Conservation (phyloP, 345 rosid genomes). For the Syzygium aromaticum region DNA sequence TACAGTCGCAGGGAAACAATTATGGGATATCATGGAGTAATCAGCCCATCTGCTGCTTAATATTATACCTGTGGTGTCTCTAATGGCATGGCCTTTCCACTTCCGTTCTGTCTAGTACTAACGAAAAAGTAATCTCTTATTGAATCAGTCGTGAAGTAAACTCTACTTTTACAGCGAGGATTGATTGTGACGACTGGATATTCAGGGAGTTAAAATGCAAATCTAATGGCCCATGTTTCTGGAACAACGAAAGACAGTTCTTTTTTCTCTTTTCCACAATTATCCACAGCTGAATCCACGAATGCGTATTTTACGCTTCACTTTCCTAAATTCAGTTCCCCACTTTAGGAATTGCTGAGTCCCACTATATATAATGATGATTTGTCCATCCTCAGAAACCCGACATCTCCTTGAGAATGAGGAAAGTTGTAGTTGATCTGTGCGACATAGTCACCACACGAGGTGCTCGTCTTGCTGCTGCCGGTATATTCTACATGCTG, state of each 20-base stretch:
- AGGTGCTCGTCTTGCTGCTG: slow-evolving; percentile 33
- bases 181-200: not conserved
- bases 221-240: not conserved
- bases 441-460: slow-evolving; percentile 30
- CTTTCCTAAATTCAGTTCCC: not conserved
- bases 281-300: not conserved
- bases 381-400: slow-evolving; percentile 9
- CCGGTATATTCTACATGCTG: slow-evolving; percentile 30
- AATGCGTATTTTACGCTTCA: not conserved
- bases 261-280: not conserved
- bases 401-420: slow-evolving; percentile 14
- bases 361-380: not conserved
- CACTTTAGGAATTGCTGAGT: not conserved
- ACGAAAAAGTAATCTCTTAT: not conserved
- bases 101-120: not conserved
- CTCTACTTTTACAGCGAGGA: not conserved
- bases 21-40: slow-evolving; percentile 59
- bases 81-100: not conserved
- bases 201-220: not conserved
- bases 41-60: not conserved
- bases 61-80: not conserved
- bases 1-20: slow-evolving; percentile 41
- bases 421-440: slow-evolving; percentile 21
- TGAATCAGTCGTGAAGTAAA: not conserved
- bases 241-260: not conserved